These are phyloP conservation scores for Xylaria hypoxylon DNA, from an alignment of 2,329 filamentous ascomycete genomes.

Conservation along the genomic window DNA sequence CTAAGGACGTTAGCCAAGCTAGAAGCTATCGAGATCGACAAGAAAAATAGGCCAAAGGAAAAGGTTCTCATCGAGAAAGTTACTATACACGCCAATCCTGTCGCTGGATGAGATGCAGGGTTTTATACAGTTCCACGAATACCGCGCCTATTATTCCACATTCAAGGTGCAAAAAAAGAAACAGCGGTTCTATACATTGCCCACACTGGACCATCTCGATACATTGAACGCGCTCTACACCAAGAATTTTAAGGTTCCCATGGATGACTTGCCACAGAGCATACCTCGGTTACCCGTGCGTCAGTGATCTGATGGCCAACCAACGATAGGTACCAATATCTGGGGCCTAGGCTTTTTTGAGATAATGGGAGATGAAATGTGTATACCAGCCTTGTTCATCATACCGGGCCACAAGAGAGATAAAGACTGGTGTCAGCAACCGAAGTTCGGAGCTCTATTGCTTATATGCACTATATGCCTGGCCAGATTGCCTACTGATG, in stretches of 20 bases:
- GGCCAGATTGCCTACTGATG: neutral
- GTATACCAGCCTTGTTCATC: neutral
- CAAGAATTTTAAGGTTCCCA: neutral
- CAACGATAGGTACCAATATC: neutral
- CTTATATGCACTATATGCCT: neutral
- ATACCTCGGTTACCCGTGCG: neutral
- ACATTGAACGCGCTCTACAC: too few relatives aligned
- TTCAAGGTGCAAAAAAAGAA: neutral
- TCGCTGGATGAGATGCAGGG: conserved; percentile 66
- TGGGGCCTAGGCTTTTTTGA: neutral
- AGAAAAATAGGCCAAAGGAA: conserved; percentile 79
- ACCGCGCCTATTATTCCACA: neutral
- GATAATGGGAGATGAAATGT: neutral
- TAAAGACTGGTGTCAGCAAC: neutral
- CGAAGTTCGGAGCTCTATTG: neutral
- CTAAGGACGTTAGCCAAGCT: conserved; percentile 75
- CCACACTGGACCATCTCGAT: neutral
- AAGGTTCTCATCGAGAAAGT: conserved; percentile 74
- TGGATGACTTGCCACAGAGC: neutral
- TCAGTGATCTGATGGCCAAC: neutral
- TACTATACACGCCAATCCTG: conserved; percentile 82
- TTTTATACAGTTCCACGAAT: neutral
- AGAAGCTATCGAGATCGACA: conserved; percentile 79
- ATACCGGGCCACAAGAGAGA: neutral
- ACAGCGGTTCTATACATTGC: neutral